Evolutionary conservation across 306 rosid species (phyloP), one percentile per base, ranked within the genome.

Genomic region (Malus orientalis): DNA sequence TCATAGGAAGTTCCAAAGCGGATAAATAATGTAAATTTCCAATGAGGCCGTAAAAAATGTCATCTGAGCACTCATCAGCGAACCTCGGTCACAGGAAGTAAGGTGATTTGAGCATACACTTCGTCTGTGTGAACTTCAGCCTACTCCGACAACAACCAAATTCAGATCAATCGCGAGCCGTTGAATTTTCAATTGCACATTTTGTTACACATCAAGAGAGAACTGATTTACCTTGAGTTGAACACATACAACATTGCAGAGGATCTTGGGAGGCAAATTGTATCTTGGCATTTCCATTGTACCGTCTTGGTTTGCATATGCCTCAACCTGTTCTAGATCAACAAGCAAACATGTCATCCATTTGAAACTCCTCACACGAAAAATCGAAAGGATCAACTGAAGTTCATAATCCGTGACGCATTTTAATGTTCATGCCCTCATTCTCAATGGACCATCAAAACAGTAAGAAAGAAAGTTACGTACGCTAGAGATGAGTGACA

Each of bases 251-350:
- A 90, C 91, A 65, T 54, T 51, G 83, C 97, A 92, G 25, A 87
- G 86, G 85, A 92, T 88, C 86, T 90, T 90, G 40, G 80, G 64
- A 58, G 92, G 89, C 75, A 90, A 70, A 78, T 86, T 42, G 81
- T 78, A 76, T 20, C 71, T 79, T 22, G 92, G 93, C 85, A 85
- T 69, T 51, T 86, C 89, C 81, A 61, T 45, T 59, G 63, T 47
- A 30, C 80, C 73, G 11, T 84, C 96, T 60, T 68, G 82, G 60
- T 68, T 68, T 23, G 79, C 72, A 71, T 68, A 83, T 40, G 86
- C 86, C 78, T 82, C 85, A 38, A 88, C 84, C 97, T 91, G 38
- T 40, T 82, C 73, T 76, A 80, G 14, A 83, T 36, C 51, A 78
- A 67, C 60, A 73, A 70, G 79, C 73, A 71, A 85, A 78, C 58